Conservation (phyloP, 176 grass and related monocot species). For the Cymbopogon citratus region DNA sequence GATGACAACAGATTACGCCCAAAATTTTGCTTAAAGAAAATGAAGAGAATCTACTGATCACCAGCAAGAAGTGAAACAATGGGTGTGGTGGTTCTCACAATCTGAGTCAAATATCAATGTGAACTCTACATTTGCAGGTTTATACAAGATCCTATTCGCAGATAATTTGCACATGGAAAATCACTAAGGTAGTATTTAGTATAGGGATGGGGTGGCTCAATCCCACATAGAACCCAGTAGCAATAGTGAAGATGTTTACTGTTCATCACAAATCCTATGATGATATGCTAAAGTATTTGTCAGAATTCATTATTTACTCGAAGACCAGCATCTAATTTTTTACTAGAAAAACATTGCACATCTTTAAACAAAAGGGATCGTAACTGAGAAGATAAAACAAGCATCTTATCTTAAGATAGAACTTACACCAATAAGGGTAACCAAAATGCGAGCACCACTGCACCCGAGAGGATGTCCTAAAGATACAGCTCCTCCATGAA, state of each 20-base stretch:
- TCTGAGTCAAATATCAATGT: background rate
- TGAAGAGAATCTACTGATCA: background rate
- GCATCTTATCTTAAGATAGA: slow-evolving; percentile 21
- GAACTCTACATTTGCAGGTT: background rate
- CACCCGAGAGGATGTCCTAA: slow-evolving; percentile 92
- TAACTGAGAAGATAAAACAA: background rate
- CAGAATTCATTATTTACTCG: background rate
- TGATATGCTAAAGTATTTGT: background rate
- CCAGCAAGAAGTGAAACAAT: background rate
- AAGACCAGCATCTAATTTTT: background rate
- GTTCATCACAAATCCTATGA: background rate
- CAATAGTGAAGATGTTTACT: background rate
- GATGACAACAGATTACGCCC: background rate
- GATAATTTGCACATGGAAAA: too few relatives aligned
- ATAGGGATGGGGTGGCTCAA: too few relatives aligned
- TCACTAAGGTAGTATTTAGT: too few relatives aligned
- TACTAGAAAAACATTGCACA: background rate
- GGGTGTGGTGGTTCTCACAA: background rate
- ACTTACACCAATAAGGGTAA: slow-evolving; percentile 81
- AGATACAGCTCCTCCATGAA: slow-evolving; percentile 88
- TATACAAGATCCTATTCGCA: background rate
- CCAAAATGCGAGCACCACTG: slow-evolving; percentile 86
- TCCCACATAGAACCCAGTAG: background rate
- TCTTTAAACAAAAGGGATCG: background rate
- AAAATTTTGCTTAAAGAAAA: background rate